Conservation (phyloP, 1,139 yeast species). For the Debaryomyces nepalensis region DNA sequence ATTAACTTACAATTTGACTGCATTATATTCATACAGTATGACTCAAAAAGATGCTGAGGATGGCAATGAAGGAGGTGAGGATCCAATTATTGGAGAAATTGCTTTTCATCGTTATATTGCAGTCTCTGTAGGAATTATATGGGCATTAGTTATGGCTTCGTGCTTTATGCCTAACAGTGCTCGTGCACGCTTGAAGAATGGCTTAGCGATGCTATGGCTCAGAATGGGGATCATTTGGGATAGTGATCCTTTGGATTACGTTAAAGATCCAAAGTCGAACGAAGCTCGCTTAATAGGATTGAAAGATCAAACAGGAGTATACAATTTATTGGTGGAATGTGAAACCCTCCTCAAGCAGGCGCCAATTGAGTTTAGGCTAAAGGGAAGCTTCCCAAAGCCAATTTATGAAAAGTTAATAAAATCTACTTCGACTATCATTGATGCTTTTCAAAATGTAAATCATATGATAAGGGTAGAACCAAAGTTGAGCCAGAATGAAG, state of each 20-base stretch:
- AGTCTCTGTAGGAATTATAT: constrained; percentile 71
- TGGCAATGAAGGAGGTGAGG: constrained; percentile 72
- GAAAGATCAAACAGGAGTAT: constrained; percentile 56
- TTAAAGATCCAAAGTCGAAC: constrained; percentile 20
- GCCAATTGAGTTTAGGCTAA: constrained; percentile 73
- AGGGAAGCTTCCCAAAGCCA: constrained; percentile 68
- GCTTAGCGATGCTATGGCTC: constrained; percentile 73
- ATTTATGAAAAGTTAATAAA: constrained; percentile 56
- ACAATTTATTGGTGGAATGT: constrained; percentile 63
- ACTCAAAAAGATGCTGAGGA: constrained; percentile 63
- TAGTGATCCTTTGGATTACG: constrained; percentile 49
- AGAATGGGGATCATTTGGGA: constrained; percentile 85
- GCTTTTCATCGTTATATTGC: constrained; percentile 79
- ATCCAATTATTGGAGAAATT: constrained; percentile 72
- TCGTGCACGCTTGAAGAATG: constrained; percentile 64
- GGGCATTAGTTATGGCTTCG: constrained; percentile 74
- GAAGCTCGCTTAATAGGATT: constrained; percentile 48
- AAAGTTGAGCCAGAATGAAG: constrained; percentile 55
- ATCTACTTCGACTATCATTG: constrained; percentile 68
- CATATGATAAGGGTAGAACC: constrained; percentile 70
- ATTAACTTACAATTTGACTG: constrained; percentile 78
- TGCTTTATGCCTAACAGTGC: constrained; percentile 78
- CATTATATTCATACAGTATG: constrained; percentile 75
- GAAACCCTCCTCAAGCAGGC: constrained; percentile 69
- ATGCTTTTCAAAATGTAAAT: constrained; percentile 74